phyloP scores from a whole-genome alignment of 345 rosid species.

The Eucalyptus urophylla region DNA sequence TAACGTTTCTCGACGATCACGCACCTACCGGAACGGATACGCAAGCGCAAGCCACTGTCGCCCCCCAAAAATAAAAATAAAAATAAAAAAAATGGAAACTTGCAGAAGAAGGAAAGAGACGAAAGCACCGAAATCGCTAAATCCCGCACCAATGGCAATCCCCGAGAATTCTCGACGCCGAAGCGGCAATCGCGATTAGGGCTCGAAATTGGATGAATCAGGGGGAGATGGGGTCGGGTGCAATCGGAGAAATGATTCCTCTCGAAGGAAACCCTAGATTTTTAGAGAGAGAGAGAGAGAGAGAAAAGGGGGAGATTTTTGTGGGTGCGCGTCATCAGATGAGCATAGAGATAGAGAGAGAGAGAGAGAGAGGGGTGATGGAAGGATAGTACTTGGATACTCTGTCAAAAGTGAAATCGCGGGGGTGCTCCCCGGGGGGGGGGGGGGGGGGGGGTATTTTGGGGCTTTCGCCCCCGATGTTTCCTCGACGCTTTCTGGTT shows the following conservation, averaged over 20 bases:
- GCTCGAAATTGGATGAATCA: neutral
- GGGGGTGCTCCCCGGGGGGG: neutral
- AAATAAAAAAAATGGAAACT: neutral
- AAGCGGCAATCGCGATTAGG: neutral
- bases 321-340: neutral
- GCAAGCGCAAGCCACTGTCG: neutral
- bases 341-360: neutral
- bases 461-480: neutral
- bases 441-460: neutral
- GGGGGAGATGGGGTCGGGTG: neutral
- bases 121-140: neutral
- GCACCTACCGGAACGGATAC: neutral
- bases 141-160: neutral
- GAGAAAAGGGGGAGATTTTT: neutral
- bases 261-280: neutral
- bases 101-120: neutral
- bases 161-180: neutral
- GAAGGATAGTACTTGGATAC: neutral
- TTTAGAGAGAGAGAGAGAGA: neutral
- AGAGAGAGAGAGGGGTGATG: neutral
- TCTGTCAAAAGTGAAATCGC: neutral
- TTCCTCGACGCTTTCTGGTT: neutral
- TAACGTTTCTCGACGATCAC: neutral
- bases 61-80: neutral
- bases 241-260: neutral